A percentile compares a stretch with the other conserved stretches of the same genome.
These are phyloP conservation scores for Linanthus parryae DNA, from an alignment of 148 eudicot genomes.

Conservation along the genomic window DNA sequence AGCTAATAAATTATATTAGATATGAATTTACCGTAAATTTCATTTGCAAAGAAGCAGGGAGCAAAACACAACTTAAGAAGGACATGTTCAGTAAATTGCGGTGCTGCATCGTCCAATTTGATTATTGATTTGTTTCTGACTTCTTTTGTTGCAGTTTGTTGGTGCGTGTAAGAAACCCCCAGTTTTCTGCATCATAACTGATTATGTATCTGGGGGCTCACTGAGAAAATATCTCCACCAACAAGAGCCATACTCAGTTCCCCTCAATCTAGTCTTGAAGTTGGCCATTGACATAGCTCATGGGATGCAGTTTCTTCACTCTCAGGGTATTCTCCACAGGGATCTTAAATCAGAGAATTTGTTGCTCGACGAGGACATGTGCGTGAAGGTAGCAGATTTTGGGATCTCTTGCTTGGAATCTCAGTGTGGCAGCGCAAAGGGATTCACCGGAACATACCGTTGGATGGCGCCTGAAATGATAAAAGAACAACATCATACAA, in stretches of 20 bases:
- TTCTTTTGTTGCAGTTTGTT: conserved; percentile 82
- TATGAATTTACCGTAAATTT: too few species aligned
- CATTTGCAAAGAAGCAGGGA: too few species aligned
- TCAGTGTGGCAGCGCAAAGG: conserved; percentile 81
- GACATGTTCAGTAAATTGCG: too few species aligned
- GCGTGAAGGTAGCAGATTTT: conserved; percentile 95
- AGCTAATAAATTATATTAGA: too few species aligned
- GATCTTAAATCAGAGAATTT: conserved; percentile 96
- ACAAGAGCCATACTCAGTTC: conserved; percentile 82
- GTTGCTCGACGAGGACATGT: conserved; percentile 78
- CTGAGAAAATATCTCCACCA: conserved; percentile 87
- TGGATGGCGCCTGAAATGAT: conserved; percentile 99
- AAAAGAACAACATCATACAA: conserved; percentile 77
- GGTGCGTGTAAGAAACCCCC: conserved; percentile 98
- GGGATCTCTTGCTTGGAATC: conserved; percentile 97
- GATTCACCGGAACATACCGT: conserved; percentile 92
- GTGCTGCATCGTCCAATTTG: not conserved
- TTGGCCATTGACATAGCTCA: conserved; percentile 82
- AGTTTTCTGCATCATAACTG: conserved; percentile 94
- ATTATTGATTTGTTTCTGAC: not conserved
- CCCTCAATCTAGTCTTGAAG: conserved; percentile 59
- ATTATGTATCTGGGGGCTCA: conserved; percentile 87
- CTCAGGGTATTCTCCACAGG: conserved; percentile 88
- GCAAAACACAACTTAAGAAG: too few species aligned
- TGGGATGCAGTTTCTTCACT: conserved; percentile 98